These are phyloP conservation scores for Quercus phellos DNA, from an alignment of 331 rosid genomes.

Conservation along the genomic window DNA sequence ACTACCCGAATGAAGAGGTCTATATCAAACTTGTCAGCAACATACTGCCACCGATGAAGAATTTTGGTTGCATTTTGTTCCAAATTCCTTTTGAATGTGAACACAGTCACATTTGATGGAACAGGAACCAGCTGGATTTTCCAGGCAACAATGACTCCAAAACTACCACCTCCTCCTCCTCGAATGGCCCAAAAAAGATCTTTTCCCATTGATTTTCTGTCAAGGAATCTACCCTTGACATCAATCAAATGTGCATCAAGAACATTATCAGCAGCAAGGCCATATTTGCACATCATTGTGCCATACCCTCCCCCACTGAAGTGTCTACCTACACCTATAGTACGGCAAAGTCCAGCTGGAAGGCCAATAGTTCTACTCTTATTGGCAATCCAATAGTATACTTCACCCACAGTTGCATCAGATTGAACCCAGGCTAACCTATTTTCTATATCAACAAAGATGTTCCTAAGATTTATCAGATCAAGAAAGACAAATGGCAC, in stretches of 20 bases:
- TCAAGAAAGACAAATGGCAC: constrained; percentile 39
- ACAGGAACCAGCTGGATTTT: background rate
- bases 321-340: background rate
- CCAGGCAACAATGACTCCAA: background rate
- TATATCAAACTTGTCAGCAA: background rate
- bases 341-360: background rate
- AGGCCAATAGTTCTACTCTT: background rate
- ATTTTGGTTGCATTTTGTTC: background rate
- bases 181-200: background rate
- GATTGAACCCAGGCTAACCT: background rate
- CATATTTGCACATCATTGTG: background rate
- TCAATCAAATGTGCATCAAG: background rate
- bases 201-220: background rate
- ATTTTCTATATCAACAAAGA: constrained; percentile 15
- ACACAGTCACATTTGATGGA: background rate
- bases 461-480: constrained; percentile 23
- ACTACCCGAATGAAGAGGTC: background rate
- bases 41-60: background rate
- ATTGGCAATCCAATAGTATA: no score
- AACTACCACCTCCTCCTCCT: background rate
- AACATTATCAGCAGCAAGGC: background rate
- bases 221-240: background rate
- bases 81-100: background rate
- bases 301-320: background rate
- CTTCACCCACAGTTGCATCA: no score